Conservation (phyloP, 2,329 filamentous ascomycete genomes). For the Xylariaceae sp. region DNA sequence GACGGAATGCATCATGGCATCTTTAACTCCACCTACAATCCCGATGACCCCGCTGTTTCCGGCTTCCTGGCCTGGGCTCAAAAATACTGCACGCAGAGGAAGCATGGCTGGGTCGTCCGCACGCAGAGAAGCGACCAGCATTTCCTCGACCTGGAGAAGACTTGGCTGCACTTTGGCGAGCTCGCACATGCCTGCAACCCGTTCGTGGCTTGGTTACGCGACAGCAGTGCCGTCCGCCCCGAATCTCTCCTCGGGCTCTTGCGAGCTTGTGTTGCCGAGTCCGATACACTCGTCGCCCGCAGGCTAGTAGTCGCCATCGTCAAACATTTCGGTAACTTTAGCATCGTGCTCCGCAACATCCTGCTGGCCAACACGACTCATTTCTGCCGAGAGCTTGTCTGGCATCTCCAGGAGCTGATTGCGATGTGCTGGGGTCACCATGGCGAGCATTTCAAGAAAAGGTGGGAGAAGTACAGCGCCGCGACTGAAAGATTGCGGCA, state of each 20-base stretch:
- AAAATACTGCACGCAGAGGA: constrained; percentile 30
- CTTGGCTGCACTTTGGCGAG: constrained; percentile 44
- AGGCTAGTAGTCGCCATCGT: constrained; percentile 23
- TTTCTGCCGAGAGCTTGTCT: constrained; percentile 16
- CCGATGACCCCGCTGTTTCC: constrained; percentile 26
- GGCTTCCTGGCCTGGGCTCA: constrained; percentile 21
- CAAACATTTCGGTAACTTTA: constrained; percentile 20
- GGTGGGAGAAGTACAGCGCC: not conserved
- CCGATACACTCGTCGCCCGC: constrained; percentile 21
- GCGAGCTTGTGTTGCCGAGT: constrained; percentile 18
- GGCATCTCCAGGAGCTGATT: constrained; percentile 20
- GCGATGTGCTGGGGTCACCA: constrained; percentile 6
- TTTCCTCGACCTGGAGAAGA: constrained; percentile 44
- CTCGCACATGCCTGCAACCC: constrained; percentile 24
- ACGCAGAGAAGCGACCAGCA: constrained; percentile 36
- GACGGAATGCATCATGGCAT: constrained; percentile 24
- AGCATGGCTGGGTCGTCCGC: constrained; percentile 35
- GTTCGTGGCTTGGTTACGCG: constrained; percentile 27
- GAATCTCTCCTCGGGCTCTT: constrained; percentile 26
- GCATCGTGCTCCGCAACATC: constrained; percentile 15
- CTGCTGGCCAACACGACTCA: constrained; percentile 12
- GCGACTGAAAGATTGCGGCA: not conserved
- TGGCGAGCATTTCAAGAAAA: not conserved
- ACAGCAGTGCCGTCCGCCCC: constrained; percentile 16
- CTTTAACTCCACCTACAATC: constrained; percentile 11